Percentiles rank a stretch among this genome's conserved stretches.
Conservation (phyloP, 2,329 filamentous ascomycete species). For the Fonsecaea monophora region DNA sequence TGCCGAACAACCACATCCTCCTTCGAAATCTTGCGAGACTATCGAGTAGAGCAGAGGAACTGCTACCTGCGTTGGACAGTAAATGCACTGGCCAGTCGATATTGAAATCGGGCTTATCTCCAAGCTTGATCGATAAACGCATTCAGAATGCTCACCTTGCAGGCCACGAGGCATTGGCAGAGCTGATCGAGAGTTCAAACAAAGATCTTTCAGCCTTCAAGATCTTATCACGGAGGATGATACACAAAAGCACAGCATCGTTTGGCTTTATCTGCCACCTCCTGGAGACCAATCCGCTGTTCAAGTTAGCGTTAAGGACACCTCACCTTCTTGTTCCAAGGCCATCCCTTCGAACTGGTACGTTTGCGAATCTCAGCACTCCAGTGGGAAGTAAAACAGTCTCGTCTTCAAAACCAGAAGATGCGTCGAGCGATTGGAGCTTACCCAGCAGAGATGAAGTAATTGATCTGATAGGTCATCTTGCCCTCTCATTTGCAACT, state of each 20-base stretch:
- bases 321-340: constrained; percentile 6
- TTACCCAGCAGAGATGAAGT: constrained; percentile 15
- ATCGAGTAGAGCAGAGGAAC: neutral
- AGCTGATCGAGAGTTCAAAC: constrained; percentile 20
- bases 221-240: constrained; percentile 29
- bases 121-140: neutral
- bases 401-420: neutral
- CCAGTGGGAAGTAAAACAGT: neutral
- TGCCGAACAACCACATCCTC: constrained; percentile 23
- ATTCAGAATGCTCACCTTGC: constrained; percentile 13
- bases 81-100: neutral
- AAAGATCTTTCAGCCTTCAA: constrained; percentile 18
- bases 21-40: constrained; percentile 11
- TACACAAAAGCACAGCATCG: constrained; percentile 42
- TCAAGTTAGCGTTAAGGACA: constrained; percentile 18
- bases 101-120: neutral
- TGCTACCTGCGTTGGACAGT: neutral
- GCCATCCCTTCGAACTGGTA: neutral
- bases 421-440: neutral
- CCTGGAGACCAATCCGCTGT: constrained; percentile 38
- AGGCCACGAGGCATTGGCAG: constrained; percentile 10
- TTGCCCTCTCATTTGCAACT: constrained; percentile 35
- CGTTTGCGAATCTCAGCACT: neutral
- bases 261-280: constrained; percentile 36
- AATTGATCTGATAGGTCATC: constrained; percentile 28